A percentile compares a stretch with the other conserved stretches of the same genome.
These are phyloP conservation scores for Lumnitzera littorea DNA, from an alignment of 345 rosid species.

Conservation along the genomic window DNA sequence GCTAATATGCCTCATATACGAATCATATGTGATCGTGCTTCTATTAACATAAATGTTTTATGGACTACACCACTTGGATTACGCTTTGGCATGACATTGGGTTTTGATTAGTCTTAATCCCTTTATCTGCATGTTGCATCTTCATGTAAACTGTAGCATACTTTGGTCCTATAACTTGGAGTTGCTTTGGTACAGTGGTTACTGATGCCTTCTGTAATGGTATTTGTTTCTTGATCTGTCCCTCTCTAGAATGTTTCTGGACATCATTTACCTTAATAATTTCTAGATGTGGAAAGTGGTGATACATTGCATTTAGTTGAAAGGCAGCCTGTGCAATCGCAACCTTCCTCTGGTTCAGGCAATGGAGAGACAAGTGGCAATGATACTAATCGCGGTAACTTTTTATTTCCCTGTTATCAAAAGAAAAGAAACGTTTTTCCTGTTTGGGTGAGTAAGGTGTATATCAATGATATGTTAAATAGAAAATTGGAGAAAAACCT, in stretches of 20 bases:
- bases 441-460: neutral
- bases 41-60: too few relatives aligned
- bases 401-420: neutral
- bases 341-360: conserved; percentile 44
- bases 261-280: conserved; percentile 27
- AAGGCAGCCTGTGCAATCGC: conserved; percentile 65
- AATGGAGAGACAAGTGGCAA: conserved; percentile 41
- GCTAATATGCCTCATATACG: too few relatives aligned
- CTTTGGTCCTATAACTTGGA: too few relatives aligned
- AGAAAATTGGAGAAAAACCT: too few relatives aligned
- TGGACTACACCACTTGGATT: too few relatives aligned
- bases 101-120: too few relatives aligned
- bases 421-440: neutral
- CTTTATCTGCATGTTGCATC: too few relatives aligned
- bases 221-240: neutral
- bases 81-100: too few relatives aligned
- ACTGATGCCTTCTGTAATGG: neutral
- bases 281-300: conserved; percentile 83
- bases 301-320: conserved; percentile 86
- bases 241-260: neutral
- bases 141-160: too few relatives aligned
- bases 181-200: neutral
- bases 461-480: neutral
- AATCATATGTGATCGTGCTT: too few relatives aligned
- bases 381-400: conserved; percentile 37